These are phyloP conservation scores for Pythium rishiriense DNA, from an alignment of 352 stramenopile genomes.

Conservation along the genomic window DNA sequence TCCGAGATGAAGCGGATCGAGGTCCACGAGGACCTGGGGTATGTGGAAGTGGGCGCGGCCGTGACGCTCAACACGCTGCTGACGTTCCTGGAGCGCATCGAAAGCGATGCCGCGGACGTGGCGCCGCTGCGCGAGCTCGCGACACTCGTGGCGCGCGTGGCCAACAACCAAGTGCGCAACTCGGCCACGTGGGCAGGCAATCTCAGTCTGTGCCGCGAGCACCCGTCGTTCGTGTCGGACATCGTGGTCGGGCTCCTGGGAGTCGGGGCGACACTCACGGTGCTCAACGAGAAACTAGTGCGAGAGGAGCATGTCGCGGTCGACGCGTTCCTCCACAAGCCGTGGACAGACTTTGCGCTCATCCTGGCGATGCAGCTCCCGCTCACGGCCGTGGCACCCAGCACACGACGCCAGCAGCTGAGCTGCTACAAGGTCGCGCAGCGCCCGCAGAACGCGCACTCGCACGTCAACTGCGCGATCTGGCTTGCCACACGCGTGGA, in stretches of 20 bases:
- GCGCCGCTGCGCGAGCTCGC: constrained; percentile 34
- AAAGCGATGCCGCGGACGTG: constrained; percentile 16
- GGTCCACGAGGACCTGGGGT: neutral
- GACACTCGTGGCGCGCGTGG: constrained; percentile 41
- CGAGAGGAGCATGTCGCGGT: constrained; percentile 23
- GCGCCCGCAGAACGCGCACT: constrained; percentile 53
- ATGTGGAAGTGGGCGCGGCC: constrained; percentile 24
- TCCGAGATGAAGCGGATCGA: constrained; percentile 28
- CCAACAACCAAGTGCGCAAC: constrained; percentile 67
- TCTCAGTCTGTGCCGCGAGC: constrained; percentile 40
- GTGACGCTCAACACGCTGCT: constrained; percentile 30
- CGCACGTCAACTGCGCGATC: constrained; percentile 56
- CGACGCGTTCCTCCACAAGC: constrained; percentile 28
- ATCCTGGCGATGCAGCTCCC: constrained; percentile 35
- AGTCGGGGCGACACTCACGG: constrained; percentile 35
- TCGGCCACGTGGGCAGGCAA: constrained; percentile 30
- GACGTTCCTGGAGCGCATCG: constrained; percentile 20
- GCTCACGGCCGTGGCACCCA: constrained; percentile 2
- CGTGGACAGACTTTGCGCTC: constrained; percentile 25
- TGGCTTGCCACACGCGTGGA: constrained; percentile 21
- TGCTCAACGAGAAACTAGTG: constrained; percentile 24
- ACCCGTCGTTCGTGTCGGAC: constrained; percentile 57
- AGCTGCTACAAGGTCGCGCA: constrained; percentile 55
- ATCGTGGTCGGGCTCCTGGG: constrained; percentile 38
- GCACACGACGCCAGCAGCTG: constrained; percentile 22